Base-by-base conservation (phyloP, 345 rosid species). In the Combretum micranthum region DNA sequence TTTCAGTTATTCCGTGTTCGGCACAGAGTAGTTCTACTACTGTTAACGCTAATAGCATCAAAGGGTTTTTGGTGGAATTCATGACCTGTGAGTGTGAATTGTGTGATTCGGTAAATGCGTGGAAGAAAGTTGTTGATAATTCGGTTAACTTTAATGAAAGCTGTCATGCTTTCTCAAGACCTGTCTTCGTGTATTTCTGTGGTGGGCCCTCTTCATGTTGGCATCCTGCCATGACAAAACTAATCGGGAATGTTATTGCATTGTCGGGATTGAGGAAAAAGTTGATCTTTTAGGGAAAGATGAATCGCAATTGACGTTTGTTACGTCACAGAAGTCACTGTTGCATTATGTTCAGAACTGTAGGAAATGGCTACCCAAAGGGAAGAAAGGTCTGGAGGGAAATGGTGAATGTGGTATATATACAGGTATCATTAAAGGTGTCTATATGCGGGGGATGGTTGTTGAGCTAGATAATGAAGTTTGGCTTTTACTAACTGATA, bases 391-490 rank as follows among this genome's bases (percentile, higher is more conserved):
- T 69, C 53, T 64, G 16, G 56, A 51, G 50, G 77, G 80, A 63
- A 76, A 60, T 53, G 80, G 80, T 59, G 82, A 83, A 15, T 80
- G 65, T 44, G 81, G 94, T 61, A 62, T 43, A 13, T 89, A 88
- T 69, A 69, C 74, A n/a, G 99, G 97, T 48, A 50, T 67, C 56
- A 87, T 87, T 17, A 89, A 61, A 59, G 84, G 82, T 46, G 42
- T 87, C n/a, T 83, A 82, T 67, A 55, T 85, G 86, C 79, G 79
- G 59, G 97, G 94, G 47, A 79, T 73, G 88, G 80, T 83, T 62
- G 75, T 87, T 63, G 96, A 89, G 80, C 68, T 93, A 73, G 96
- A 93, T 52, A 72, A 79, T 42, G 84, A 87, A 58, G 90, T 85
- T 13, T 93, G 92, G 97, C 91, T 93, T 69, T 58, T 93, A 44